Evolutionary conservation across 768 basidiomycete species (phyloP).

Genomic region (Lactarius quietus): DNA sequence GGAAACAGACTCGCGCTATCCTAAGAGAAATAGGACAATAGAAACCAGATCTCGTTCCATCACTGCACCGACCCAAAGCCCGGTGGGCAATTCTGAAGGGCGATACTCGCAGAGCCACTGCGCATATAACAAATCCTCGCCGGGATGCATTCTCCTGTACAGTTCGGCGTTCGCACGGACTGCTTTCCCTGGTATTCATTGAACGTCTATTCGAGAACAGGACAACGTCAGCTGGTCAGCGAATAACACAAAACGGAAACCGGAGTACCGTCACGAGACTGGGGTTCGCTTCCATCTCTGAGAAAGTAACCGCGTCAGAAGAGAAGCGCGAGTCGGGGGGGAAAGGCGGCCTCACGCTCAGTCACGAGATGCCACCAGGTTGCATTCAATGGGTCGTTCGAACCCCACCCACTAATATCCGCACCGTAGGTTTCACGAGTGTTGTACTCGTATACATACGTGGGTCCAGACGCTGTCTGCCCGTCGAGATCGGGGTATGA

Average conservation of each 20-base stretch:
- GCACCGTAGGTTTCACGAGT: slow-evolving; percentile 64
- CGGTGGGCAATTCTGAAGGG: slow-evolving; percentile 51
- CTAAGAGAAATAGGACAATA: background rate
- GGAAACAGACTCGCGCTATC: background rate
- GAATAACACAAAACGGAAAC: background rate
- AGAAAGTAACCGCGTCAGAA: slow-evolving; percentile 6
- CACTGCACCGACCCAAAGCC: slow-evolving; percentile 66
- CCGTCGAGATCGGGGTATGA: slow-evolving; percentile 54
- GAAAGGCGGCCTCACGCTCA: slow-evolving; percentile 45
- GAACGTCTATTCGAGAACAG: slow-evolving; percentile 45
- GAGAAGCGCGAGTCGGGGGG: background rate
- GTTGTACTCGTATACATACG: slow-evolving; percentile 60
- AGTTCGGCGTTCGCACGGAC: slow-evolving; percentile 50
- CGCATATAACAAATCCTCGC: slow-evolving; percentile 78
- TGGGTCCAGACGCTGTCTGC: slow-evolving; percentile 56
- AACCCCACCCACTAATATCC: slow-evolving; percentile 54
- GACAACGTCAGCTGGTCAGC: background rate
- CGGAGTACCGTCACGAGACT: slow-evolving; percentile 51
- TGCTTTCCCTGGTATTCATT: slow-evolving; percentile 70
- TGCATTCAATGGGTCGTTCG: slow-evolving; percentile 67
- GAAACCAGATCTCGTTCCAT: background rate
- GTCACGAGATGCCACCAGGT: slow-evolving; percentile 84
- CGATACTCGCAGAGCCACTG: slow-evolving; percentile 64
- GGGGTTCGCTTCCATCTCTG: slow-evolving; percentile 57
- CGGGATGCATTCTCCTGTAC: slow-evolving; percentile 55